Evolutionary conservation across 1,284 basidiomycete genomes (phyloP).

Genomic region (Malassezia furfur): DNA sequence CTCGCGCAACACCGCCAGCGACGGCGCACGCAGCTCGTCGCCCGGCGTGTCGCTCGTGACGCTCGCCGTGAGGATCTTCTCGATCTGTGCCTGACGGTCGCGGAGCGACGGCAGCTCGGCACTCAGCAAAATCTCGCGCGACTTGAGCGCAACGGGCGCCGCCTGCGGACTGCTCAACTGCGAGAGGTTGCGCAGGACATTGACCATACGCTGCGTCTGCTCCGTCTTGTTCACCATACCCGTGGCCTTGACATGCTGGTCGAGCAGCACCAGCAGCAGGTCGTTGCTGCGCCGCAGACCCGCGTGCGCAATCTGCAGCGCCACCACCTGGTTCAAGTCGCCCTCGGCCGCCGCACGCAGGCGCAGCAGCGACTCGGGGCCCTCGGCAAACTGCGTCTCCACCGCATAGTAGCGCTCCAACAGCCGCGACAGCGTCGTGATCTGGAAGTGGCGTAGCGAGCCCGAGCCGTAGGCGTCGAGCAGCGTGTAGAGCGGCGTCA

Average conservation of each 20-base stretch:
- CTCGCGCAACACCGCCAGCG: conserved; percentile 77
- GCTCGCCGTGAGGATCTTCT: conserved; percentile 77
- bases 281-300: conserved; percentile 88
- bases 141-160: conserved; percentile 64
- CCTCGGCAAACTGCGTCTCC: conserved; percentile 87
- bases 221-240: conserved; percentile 28
- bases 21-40: conserved; percentile 58
- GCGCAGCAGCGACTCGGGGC: conserved; percentile 74
- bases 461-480: conserved; percentile 66
- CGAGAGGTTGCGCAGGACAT: conserved; percentile 54
- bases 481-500: conserved; percentile 64
- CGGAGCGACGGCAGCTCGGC: conserved; percentile 94
- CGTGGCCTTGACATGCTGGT: conserved; percentile 52
- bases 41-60: conserved; percentile 71
- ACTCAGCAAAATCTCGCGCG: conserved; percentile 89
- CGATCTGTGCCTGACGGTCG: conserved; percentile 87
- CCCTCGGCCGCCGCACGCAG: conserved; percentile 88
- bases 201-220: conserved; percentile 30
- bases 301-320: conserved; percentile 83
- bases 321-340: conserved; percentile 76
- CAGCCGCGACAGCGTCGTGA: conserved; percentile 62
- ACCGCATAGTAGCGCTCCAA: conserved; percentile 69
- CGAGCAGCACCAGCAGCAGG: conserved; percentile 72
- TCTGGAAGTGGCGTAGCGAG: conserved; percentile 81
- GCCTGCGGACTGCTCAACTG: conserved; percentile 57